Evolutionary conservation across 108 stramenopile species (phyloP).

Genomic region (Aurantiochytrium sp.): DNA sequence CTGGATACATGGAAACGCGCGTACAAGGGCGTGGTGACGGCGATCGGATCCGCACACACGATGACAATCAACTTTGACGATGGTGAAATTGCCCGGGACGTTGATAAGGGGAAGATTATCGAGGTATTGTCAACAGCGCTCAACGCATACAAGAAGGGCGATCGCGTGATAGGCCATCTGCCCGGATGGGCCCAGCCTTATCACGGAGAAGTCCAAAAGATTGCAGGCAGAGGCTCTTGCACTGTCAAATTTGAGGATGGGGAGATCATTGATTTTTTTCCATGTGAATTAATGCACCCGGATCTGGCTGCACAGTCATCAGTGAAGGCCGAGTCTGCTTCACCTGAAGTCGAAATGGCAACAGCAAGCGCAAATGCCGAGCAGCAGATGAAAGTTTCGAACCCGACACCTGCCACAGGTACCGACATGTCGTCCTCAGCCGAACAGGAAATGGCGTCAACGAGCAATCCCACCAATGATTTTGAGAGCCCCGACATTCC

Average conservation of each 20-base stretch:
- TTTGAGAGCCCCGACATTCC: not conserved
- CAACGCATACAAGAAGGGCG: not conserved
- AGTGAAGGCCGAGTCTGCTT: not conserved
- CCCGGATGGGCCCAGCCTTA: not conserved
- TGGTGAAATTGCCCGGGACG: not conserved
- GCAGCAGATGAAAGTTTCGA: no score
- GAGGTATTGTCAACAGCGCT: not conserved
- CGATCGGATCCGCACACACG: not conserved
- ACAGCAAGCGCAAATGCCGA: no score
- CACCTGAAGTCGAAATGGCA: no score
- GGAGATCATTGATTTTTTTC: not conserved
- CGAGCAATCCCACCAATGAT: no score
- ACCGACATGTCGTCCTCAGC: no score
- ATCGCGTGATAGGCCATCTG: not conserved
- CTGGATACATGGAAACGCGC: not conserved
- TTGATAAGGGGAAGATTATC: not conserved
- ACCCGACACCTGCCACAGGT: no score
- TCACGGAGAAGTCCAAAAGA: not conserved
- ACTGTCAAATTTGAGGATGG: not conserved
- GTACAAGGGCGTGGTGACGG: not conserved
- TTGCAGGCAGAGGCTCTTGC: not conserved
- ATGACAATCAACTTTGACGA: constrained; percentile 2
- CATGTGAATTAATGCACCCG: not conserved
- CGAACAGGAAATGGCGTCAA: no score
- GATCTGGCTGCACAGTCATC: not conserved